Evolutionary conservation across 1,139 yeast genomes (phyloP), one percentile per base, ranked within the genome.

Genomic region (Suhomyces bribrorum): DNA sequence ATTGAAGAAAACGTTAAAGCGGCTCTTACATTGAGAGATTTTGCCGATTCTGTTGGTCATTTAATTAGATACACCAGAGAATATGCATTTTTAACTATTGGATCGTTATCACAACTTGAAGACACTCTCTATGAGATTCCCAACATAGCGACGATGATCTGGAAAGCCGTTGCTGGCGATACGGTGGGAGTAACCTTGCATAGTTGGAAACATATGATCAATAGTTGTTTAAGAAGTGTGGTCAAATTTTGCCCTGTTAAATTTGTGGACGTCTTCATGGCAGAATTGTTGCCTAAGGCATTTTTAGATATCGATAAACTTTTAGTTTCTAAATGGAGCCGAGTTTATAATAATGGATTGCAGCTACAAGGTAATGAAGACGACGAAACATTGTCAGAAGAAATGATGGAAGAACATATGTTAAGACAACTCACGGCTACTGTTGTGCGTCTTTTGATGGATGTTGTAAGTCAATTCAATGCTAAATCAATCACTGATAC

Each of bases 41-140:
- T 94, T 69, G 97, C 98, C 1, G 98, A 94, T 59, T 86, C 96
- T 4, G 95, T 92, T n/a, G 98, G 98, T 12, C 97, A 92, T 59
- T 86, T 89, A 53, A 83, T 94, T 14, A 75, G 98, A 53, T 92
- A 94, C 58, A 92, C 98, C 0, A 78, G 98, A 52, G 98, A 94
- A 62, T 94, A 94, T 59, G 96, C 97, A 4, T 86, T 89, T 55
- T 66, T 90, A 48, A 87, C 97, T 0, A 75, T 94, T 30, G 94
- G 96, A 7, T 87, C 96, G 1, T 84, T 92, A 41, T 81, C 96
- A 1, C 95, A 88, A 51, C 71, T 94, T 40, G 97, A 92, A 43
- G 95, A 84, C 43, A 86, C 96, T 0, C 73, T 94, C 45, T 94
- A 87, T 56, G 92, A 84, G 48, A 79, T 90, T 31, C 96, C 96